Evolutionary conservation across 1,139 yeast genomes (phyloP).

Genomic region (Lizanozyma gosingica): DNA sequence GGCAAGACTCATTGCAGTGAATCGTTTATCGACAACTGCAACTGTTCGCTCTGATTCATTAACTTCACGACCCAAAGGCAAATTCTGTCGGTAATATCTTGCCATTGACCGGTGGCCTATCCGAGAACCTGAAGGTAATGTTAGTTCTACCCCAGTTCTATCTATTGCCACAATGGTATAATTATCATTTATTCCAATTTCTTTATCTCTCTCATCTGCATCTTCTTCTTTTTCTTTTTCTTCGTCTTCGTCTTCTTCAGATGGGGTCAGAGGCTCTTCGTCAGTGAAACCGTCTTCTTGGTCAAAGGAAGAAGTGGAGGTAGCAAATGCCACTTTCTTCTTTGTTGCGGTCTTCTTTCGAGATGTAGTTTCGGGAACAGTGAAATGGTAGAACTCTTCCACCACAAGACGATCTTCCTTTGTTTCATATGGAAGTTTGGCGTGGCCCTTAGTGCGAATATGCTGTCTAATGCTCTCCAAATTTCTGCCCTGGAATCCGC

Average conservation of each 20-base stretch:
- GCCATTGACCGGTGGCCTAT: constrained; percentile 42
- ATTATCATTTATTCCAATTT: constrained; percentile 10
- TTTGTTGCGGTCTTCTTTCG: constrained; percentile 10
- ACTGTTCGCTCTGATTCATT: constrained; percentile 25
- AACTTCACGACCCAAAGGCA: constrained; percentile 17
- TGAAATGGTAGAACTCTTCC: constrained; percentile 36
- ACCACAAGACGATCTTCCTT: constrained; percentile 32
- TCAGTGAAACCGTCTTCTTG: constrained; percentile 5
- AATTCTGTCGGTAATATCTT: constrained; percentile 34
- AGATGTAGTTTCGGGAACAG: constrained; percentile 10
- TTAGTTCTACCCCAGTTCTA: constrained; percentile 30
- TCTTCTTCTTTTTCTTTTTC: constrained; percentile 14
- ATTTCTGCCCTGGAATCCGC: constrained; percentile 44
- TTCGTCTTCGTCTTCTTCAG: constrained; percentile 10
- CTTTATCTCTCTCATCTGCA: constrained; percentile 17
- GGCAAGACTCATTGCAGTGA: constrained; percentile 25
- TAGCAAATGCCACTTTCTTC: constrained; percentile 18
- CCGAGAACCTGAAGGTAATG: constrained; percentile 40
- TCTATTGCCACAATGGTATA: constrained; percentile 30
- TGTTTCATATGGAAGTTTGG: constrained; percentile 45
- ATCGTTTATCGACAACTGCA: constrained; percentile 31
- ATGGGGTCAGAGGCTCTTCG: constrained; percentile 10
- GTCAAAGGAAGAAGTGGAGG: too few species aligned
- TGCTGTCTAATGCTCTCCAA: constrained; percentile 47
- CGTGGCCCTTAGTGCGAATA: constrained; percentile 43